phyloP scores from a whole-genome alignment of 2,329 filamentous ascomycete species.

The Aspergillus sp. region DNA sequence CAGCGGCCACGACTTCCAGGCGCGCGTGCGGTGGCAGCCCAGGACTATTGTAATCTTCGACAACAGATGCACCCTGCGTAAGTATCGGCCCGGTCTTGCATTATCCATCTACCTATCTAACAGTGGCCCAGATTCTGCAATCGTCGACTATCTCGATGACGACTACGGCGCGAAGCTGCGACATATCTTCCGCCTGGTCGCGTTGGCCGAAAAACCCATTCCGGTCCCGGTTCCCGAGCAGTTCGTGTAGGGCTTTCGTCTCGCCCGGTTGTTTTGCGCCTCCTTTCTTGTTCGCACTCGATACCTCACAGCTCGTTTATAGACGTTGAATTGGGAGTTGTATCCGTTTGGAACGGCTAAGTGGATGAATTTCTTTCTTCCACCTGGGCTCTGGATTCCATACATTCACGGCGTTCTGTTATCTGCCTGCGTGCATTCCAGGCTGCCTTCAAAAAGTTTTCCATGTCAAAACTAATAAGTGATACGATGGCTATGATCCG shows the following conservation, averaged over 20 bases:
- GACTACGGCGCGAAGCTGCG: slow-evolving; percentile 38
- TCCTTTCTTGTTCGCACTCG: slow-evolving; percentile 1
- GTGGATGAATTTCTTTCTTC: too few relatives aligned
- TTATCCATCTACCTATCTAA: slow-evolving; percentile 44
- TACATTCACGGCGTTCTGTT: too few relatives aligned
- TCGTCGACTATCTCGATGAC: slow-evolving; percentile 41
- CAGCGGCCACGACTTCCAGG: slow-evolving; percentile 40
- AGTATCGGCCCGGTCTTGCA: slow-evolving; percentile 37
- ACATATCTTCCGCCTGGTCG: slow-evolving; percentile 43
- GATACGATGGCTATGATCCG: too few relatives aligned
- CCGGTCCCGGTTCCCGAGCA: slow-evolving; percentile 33
- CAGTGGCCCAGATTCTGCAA: slow-evolving; percentile 40
- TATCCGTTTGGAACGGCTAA: too few relatives aligned
- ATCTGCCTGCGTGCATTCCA: too few relatives aligned
- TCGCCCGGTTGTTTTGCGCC: not conserved
- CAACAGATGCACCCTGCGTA: slow-evolving; percentile 39
- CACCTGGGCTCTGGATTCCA: too few relatives aligned
- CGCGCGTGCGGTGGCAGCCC: slow-evolving; percentile 40
- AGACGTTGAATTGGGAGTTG: too few relatives aligned
- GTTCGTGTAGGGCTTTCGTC: slow-evolving; percentile 13
- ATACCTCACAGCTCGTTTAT: too few relatives aligned
- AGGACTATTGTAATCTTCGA: slow-evolving; percentile 44
- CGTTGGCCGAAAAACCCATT: slow-evolving; percentile 42
- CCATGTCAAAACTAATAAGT: too few relatives aligned
- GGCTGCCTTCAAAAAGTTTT: too few relatives aligned